These are phyloP conservation scores for Penicillium verrucosum DNA, from an alignment of 2,329 filamentous ascomycete species.

Conservation along the genomic window DNA sequence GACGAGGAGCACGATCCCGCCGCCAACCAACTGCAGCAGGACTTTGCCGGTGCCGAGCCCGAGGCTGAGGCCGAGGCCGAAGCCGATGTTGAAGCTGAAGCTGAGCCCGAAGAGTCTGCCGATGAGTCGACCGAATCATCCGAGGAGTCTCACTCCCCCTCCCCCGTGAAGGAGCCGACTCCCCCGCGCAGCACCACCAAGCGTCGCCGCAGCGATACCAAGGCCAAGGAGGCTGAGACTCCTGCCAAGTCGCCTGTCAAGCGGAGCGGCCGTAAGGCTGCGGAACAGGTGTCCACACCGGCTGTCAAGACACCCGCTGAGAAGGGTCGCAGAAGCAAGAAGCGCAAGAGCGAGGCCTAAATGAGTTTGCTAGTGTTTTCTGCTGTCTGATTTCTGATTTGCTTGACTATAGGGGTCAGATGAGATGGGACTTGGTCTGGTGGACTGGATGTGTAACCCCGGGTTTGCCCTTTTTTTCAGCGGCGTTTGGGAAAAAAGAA, in stretches of 20 bases:
- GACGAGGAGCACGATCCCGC: conserved; percentile 44
- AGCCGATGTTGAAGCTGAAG: conserved; percentile 18
- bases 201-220: conserved; percentile 41
- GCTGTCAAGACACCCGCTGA: conserved; percentile 32
- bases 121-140: conserved; percentile 29
- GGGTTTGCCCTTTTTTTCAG: not conserved
- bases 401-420: conserved; percentile 1
- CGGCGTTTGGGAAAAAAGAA: conserved; percentile 8
- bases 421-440: not conserved
- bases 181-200: conserved; percentile 43
- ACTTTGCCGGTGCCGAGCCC: conserved; percentile 37
- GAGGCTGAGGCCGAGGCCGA: conserved; percentile 23
- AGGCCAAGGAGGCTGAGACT: conserved; percentile 33
- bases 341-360: conserved; percentile 46
- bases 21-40: conserved; percentile 42
- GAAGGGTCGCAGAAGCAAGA: conserved; percentile 43
- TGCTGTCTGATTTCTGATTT: conserved; percentile 17
- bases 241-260: conserved; percentile 29
- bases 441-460: conserved; percentile 9
- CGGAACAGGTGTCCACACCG: conserved; percentile 12
- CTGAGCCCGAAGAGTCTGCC: conserved; percentile 15
- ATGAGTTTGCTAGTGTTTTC: conserved; percentile 10
- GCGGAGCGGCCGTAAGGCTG: conserved; percentile 17
- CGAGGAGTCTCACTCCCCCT: conserved; percentile 34
- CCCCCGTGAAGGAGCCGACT: conserved; percentile 42